Conservation (phyloP, 129 eudicot genomes). For the Lactuca saligna region DNA sequence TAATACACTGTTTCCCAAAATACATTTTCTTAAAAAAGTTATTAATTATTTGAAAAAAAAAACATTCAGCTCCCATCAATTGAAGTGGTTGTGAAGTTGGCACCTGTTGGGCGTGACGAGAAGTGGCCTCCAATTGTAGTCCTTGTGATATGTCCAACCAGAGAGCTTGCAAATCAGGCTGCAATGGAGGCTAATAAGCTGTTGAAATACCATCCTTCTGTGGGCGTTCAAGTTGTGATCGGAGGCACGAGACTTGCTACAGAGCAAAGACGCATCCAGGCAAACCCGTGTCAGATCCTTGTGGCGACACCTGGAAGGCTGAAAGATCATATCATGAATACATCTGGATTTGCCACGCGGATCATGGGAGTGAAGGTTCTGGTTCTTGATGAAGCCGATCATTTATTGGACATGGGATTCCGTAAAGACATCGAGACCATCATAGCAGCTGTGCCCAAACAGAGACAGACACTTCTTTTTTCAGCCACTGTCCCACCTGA, state of each 20-base stretch:
- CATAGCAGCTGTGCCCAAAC: constrained; percentile 86
- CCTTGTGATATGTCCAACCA: constrained; percentile 94
- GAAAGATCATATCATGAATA: constrained; percentile 90
- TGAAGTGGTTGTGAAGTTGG: constrained; percentile 67
- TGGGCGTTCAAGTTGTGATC: constrained; percentile 97
- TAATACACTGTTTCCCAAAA: constrained; percentile 30
- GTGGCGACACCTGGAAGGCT: constrained; percentile 99
- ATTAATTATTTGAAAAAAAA: too few species aligned
- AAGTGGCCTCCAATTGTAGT: constrained; percentile 81
- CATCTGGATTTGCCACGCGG: constrained; percentile 90
- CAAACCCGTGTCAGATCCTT: constrained; percentile 98
- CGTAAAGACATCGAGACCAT: constrained; percentile 93
- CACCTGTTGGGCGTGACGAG: constrained; percentile 62
- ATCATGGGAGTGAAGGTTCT: constrained; percentile 86
- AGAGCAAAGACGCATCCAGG: constrained; percentile 89
- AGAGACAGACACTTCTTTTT: constrained; percentile 90
- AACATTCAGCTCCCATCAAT: constrained; percentile 84
- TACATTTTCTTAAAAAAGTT: constrained; percentile 4
- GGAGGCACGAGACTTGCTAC: constrained; percentile 91
- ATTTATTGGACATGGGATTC: constrained; percentile 95
- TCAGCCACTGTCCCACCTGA: constrained; percentile 94
- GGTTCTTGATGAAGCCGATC: constrained; percentile 99
- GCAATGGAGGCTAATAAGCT: constrained; percentile 85
- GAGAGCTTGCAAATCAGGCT: constrained; percentile 98
- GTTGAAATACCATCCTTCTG: constrained; percentile 82